phyloP scores from a whole-genome alignment of 2,329 filamentous ascomycete species.

The Endothia cerciana region DNA sequence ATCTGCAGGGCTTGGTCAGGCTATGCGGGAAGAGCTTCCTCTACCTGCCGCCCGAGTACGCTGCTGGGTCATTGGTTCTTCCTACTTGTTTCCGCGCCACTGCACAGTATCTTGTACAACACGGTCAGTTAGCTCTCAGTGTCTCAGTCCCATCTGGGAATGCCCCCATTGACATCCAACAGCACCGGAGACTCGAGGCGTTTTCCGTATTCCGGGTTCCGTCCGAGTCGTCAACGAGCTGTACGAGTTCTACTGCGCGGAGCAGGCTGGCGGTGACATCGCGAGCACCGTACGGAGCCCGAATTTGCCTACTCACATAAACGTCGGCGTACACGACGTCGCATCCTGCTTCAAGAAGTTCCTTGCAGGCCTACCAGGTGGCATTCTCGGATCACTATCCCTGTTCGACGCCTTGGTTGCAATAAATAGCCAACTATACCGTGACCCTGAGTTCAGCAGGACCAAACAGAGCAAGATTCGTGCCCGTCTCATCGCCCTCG shows the following conservation, averaged over 20 bases:
- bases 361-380: constrained; percentile 65
- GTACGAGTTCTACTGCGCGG: constrained; percentile 66
- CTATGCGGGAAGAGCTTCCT: constrained; percentile 66
- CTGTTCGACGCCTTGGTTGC: constrained; percentile 66
- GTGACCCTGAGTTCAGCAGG: constrained; percentile 54
- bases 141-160: background rate
- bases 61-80: constrained; percentile 59
- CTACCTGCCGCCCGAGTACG: constrained; percentile 62
- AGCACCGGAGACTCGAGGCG: constrained; percentile 54
- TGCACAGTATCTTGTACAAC: constrained; percentile 64
- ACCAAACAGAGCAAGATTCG: constrained; percentile 60
- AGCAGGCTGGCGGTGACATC: constrained; percentile 53
- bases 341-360: constrained; percentile 70
- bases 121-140: constrained; percentile 47
- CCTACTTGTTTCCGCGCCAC: constrained; percentile 70
- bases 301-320: constrained; percentile 63
- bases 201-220: constrained; percentile 68
- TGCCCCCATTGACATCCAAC: constrained; percentile 30
- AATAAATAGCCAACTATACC: constrained; percentile 60
- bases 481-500: constrained; percentile 68
- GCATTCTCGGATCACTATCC: constrained; percentile 65
- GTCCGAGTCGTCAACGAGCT: constrained; percentile 58
- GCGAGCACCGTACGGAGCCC: constrained; percentile 62
- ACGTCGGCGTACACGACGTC: constrained; percentile 64
- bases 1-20: constrained; percentile 62